Evolutionary conservation across 2,329 filamentous ascomycete genomes (phyloP).

Genomic region (Aspergillus alliaceus): DNA sequence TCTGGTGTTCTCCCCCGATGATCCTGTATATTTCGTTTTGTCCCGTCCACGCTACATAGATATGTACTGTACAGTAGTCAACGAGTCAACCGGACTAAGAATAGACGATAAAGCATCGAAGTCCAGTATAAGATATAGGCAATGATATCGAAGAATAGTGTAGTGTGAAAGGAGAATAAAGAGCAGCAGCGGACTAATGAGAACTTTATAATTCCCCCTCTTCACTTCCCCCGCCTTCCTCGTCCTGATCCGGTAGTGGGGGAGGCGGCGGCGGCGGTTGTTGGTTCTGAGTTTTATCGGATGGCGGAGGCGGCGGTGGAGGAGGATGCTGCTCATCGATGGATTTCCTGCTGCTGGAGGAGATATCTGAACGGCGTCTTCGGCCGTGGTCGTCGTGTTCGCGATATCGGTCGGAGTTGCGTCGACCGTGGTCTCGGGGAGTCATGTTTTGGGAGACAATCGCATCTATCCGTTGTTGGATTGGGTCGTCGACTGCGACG

Average conservation of each 20-base stretch:
- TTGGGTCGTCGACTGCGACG: constrained; percentile 30
- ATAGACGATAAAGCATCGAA: neutral
- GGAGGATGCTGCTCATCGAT: constrained; percentile 9
- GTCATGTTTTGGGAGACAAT: constrained; percentile 31
- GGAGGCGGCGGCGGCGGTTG: constrained; percentile 8
- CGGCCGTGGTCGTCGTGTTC: constrained; percentile 17
- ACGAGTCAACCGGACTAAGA: neutral
- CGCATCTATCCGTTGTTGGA: constrained; percentile 39
- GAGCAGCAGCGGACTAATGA: neutral
- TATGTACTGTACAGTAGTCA: neutral
- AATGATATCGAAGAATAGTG: neutral
- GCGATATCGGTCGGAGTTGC: constrained; percentile 17
- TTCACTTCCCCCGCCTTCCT: constrained; percentile 42
- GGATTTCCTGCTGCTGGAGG: constrained; percentile 2
- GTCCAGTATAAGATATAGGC: neutral
- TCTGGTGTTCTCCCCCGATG: neutral
- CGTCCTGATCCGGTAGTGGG: constrained; percentile 11
- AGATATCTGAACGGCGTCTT: constrained; percentile 14
- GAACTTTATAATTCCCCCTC: constrained; percentile 40
- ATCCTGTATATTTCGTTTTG: neutral
- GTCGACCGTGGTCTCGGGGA: constrained; percentile 7
- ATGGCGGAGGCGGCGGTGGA: constrained; percentile 6
- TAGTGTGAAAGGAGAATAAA: neutral
- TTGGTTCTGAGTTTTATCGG: constrained; percentile 4
- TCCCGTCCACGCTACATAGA: neutral